These are phyloP conservation scores for Dictyostelium brefeldianum DNA, from an alignment of 78 protist genomes.

Conservation along the genomic window DNA sequence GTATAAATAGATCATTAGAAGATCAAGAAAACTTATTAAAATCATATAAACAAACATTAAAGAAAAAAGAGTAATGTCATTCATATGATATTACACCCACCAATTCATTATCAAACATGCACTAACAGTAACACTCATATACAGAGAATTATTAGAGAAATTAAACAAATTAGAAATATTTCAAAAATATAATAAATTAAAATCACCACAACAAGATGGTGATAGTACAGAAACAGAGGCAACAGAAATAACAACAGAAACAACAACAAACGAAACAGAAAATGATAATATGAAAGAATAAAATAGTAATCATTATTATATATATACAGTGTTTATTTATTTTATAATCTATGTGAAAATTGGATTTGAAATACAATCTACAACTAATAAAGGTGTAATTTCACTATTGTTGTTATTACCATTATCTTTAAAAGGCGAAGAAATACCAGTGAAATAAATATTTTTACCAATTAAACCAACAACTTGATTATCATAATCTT, in stretches of 20 bases:
- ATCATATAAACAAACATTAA: conserved; percentile 54
- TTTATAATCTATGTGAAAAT: background rate
- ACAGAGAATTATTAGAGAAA: conserved; percentile 28
- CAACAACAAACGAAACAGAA: background rate
- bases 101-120: too few species aligned
- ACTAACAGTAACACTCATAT: background rate
- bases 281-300: conserved; percentile 21
- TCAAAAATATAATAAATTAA: conserved; percentile 12
- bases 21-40: conserved; percentile 45
- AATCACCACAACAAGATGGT: background rate
- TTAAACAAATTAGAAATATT: conserved; percentile 36
- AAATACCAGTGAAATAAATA: conserved; percentile 22
- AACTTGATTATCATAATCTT: background rate
- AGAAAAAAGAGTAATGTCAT: conserved; percentile 36
- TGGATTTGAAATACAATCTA: background rate
- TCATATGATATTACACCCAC: too few species aligned
- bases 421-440: background rate
- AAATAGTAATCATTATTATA: conserved; percentile 17
- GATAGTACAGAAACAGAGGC: background rate
- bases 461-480: background rate
- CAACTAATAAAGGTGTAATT: background rate
- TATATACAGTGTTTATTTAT: background rate
- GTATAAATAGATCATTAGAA: conserved; percentile 42
- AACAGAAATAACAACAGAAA: background rate
- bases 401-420: background rate